A percentile compares a stretch with the other conserved stretches of the same genome.
Conservation (phyloP, 2,329 filamentous ascomycete species). For the Alternaria sp. region DNA sequence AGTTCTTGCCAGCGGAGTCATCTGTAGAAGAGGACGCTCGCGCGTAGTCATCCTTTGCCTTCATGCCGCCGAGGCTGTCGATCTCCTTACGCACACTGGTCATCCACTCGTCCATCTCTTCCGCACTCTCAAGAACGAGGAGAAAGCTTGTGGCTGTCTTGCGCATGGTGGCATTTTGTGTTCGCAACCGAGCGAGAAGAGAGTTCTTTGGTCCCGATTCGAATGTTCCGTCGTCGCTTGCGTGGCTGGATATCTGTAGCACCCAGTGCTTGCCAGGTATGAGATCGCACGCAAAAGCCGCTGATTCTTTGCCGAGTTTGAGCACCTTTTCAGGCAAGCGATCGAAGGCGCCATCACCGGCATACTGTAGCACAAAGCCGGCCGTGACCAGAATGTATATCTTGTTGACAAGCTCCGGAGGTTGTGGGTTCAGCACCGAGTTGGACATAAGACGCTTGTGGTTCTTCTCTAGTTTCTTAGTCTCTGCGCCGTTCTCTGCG, state of each 20-base stretch:
- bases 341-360: conserved; percentile 72
- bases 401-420: conserved; percentile 72
- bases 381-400: conserved; percentile 74
- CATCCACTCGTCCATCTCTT: conserved; percentile 81
- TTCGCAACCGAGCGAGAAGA: conserved; percentile 68
- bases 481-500: conserved; percentile 35
- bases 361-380: conserved; percentile 77
- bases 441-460: conserved; percentile 51
- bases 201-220: conserved; percentile 59
- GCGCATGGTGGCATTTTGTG: conserved; percentile 62
- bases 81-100: conserved; percentile 72
- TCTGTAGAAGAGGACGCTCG: conserved; percentile 38
- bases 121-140: conserved; percentile 73
- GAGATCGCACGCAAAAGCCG: conserved; percentile 79
- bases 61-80: conserved; percentile 71
- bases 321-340: conserved; percentile 76
- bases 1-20: conserved; percentile 29
- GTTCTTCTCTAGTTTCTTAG: conserved; percentile 49
- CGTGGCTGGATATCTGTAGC: conserved; percentile 72
- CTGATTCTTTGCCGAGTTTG: conserved; percentile 74
- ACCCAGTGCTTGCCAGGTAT: conserved; percentile 84
- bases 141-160: conserved; percentile 69
- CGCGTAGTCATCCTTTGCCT: conserved; percentile 43
- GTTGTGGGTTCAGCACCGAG: conserved; percentile 53
- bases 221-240: conserved; percentile 63